phyloP scores from a whole-genome alignment of 768 basidiomycete species.

The Suillus discolor region DNA sequence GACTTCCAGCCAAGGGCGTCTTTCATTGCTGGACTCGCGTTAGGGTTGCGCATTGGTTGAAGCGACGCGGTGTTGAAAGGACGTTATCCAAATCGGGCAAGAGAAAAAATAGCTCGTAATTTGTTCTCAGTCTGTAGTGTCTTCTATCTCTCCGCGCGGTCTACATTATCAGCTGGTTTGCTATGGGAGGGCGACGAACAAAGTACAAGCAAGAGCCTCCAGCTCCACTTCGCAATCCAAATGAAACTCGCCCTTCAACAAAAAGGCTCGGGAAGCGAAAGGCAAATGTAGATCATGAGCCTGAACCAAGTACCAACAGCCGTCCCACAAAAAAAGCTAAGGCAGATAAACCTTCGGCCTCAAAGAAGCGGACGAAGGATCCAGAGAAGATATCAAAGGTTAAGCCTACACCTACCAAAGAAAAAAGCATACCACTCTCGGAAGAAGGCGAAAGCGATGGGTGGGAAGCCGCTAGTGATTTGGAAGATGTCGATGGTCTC shows the following conservation, averaged over 20 bases:
- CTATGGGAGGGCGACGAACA: conserved; percentile 85
- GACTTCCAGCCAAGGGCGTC: conserved; percentile 92
- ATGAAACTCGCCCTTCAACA: conserved; percentile 38
- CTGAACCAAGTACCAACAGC: conserved; percentile 26
- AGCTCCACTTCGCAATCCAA: conserved; percentile 49
- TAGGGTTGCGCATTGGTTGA: conserved; percentile 84
- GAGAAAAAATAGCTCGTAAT: conserved; percentile 18
- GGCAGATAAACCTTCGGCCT: conserved; percentile 16
- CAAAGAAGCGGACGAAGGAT: conserved; percentile 12
- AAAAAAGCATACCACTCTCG: conserved; percentile 37
- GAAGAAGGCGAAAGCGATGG: conserved; percentile 22
- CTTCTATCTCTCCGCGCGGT: neutral
- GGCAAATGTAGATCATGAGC: conserved; percentile 43
- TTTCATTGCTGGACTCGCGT: conserved; percentile 79
- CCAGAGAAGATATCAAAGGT: conserved; percentile 22
- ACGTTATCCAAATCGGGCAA: conserved; percentile 26
- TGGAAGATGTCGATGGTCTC: conserved; percentile 35
- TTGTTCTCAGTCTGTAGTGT: conserved; percentile 1
- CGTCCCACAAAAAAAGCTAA: conserved; percentile 41
- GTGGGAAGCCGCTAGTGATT: conserved; percentile 45
- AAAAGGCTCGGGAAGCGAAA: conserved; percentile 79
- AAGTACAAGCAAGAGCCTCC: conserved; percentile 84
- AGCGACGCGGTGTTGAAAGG: conserved; percentile 12
- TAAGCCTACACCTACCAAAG: conserved; percentile 57
- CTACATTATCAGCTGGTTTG: conserved; percentile 21